Percentiles rank a stretch among this genome's conserved stretches.
Evolutionary conservation across 2,329 filamentous ascomycete species (phyloP).

Genomic region (Orbilia ellipsospora): DNA sequence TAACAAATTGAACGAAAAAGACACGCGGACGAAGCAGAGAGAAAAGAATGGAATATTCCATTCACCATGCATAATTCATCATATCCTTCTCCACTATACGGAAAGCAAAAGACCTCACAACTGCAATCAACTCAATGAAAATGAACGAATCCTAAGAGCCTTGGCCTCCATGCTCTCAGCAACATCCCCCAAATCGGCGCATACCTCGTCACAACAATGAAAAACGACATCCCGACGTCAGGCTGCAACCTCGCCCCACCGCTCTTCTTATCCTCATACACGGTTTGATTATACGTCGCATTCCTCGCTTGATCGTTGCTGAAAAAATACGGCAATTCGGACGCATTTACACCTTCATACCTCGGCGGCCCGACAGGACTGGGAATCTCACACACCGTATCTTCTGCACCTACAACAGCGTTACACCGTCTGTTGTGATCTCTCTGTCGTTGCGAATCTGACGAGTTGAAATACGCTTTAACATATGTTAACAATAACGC

Average conservation of each 20-base stretch:
- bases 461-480: slow-evolving; percentile 83
- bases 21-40: no score
- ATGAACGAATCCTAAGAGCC: background rate
- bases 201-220: slow-evolving; percentile 2
- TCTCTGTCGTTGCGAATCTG: slow-evolving; percentile 63
- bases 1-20: no score
- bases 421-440: slow-evolving; percentile 65
- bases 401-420: slow-evolving; percentile 58
- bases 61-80: background rate
- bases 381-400: slow-evolving; percentile 68
- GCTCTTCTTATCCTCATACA: slow-evolving; percentile 42
- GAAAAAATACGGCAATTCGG: slow-evolving; percentile 43
- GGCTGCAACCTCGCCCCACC: slow-evolving; percentile 6
- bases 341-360: slow-evolving; percentile 20
- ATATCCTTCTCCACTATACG: background rate
- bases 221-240: background rate
- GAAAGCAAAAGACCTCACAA: background rate
- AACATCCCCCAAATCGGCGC: background rate
- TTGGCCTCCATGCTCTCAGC: background rate
- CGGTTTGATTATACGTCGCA: slow-evolving; percentile 48
- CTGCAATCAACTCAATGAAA: background rate
- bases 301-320: slow-evolving; percentile 35
- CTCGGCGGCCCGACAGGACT: slow-evolving; percentile 63
- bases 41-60: background rate
- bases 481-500: slow-evolving; percentile 75